Evolutionary conservation across 345 rosid species (phyloP).

Genomic region (Salix caprea): DNA sequence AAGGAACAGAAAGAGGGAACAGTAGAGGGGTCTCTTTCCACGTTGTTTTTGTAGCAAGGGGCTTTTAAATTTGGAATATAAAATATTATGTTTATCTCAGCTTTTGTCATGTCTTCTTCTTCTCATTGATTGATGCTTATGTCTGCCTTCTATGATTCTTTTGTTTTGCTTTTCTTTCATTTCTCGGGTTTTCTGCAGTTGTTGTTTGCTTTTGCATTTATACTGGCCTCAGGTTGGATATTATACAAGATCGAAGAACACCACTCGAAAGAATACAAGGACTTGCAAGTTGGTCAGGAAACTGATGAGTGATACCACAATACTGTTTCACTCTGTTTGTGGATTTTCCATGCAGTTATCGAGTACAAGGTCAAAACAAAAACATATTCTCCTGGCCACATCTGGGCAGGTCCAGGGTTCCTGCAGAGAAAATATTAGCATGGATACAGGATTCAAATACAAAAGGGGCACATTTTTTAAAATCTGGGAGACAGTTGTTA

Average conservation of each 20-base stretch:
- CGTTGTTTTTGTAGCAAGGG: background rate
- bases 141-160: background rate
- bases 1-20: background rate
- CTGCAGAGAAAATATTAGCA: background rate
- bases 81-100: background rate
- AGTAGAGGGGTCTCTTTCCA: background rate
- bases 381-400: background rate
- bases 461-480: no score
- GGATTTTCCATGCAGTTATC: background rate
- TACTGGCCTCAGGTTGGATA: background rate
- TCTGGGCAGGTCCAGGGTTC: background rate
- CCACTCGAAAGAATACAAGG: background rate
- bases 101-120: background rate
- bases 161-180: background rate
- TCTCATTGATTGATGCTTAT: background rate
- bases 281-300: background rate
- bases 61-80: background rate
- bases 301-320: background rate
- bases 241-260: background rate
- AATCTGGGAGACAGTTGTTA: no score
- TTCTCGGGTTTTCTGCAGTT: background rate
- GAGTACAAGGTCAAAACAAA: background rate
- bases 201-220: background rate
- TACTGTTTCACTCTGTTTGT: background rate
- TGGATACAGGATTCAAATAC: no score